Evolutionary conservation across 805 yeast species (phyloP).

Genomic region (Ogataea philodendri): DNA sequence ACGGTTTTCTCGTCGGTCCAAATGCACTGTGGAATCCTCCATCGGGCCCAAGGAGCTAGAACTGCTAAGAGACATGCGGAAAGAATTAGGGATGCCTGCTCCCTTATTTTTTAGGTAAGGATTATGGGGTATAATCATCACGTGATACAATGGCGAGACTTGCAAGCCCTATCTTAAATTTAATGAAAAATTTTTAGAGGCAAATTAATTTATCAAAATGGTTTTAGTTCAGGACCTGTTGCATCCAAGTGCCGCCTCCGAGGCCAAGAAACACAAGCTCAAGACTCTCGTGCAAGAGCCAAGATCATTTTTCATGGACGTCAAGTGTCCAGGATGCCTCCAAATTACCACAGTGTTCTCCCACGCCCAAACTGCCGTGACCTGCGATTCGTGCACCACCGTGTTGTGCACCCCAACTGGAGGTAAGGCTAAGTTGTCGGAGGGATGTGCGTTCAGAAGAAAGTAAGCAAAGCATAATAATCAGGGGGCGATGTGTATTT

Average conservation of each 20-base stretch:
- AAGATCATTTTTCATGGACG: constrained; percentile 99
- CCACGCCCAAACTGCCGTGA: constrained; percentile 99
- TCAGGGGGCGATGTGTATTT: constrained; percentile 9
- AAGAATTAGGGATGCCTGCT: not conserved
- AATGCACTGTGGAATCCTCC: not conserved
- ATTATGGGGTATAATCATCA: too few species aligned
- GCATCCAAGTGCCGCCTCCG: constrained; percentile 96
- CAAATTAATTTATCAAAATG: constrained; percentile 33
- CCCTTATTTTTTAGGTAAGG: too few species aligned
- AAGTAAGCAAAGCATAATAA: constrained; percentile 55
- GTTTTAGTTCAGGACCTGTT: constrained; percentile 99
- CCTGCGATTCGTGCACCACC: constrained; percentile 98
- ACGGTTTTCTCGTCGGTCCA: constrained; percentile 9
- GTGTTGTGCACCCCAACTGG: constrained; percentile 99
- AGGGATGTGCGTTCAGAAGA: constrained; percentile 99
- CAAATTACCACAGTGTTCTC: constrained; percentile 99
- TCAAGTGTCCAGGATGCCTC: constrained; percentile 99
- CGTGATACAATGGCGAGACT: constrained; percentile 6
- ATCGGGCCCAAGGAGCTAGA: constrained; percentile 5
- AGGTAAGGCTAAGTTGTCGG: constrained; percentile 99
- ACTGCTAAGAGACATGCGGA: constrained; percentile 9
- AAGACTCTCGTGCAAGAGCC: constrained; percentile 97
- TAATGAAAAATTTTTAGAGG: constrained; percentile 13
- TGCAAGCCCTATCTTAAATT: constrained; percentile 8
- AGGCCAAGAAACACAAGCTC: constrained; percentile 95